A percentile compares a stretch with the other conserved stretches of the same genome.
These are phyloP conservation scores for Coprinopsis cinerea DNA, from an alignment of 768 basidiomycete species.

Conservation along the genomic window DNA sequence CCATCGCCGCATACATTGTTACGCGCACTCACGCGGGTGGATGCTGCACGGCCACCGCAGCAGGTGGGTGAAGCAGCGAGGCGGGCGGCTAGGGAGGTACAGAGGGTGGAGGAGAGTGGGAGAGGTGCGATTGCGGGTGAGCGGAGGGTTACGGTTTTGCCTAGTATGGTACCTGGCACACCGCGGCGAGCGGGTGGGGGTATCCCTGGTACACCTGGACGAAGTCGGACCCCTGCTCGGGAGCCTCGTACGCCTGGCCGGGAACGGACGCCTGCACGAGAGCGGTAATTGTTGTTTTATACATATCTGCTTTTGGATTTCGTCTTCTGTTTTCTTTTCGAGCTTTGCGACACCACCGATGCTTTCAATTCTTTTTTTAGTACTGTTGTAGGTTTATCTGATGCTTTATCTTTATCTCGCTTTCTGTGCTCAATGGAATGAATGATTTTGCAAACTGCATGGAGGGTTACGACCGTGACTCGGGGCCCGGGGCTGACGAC, in stretches of 20 bases:
- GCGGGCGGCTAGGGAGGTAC: conserved; percentile 65
- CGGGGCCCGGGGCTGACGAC: too few species aligned
- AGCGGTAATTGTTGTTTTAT: conserved; percentile 5
- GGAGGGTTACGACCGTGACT: too few species aligned
- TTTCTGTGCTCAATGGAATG: too few species aligned
- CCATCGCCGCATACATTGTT: conserved; percentile 29
- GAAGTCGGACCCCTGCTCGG: conserved; percentile 42
- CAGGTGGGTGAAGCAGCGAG: conserved; percentile 69
- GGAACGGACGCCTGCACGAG: conserved; percentile 15
- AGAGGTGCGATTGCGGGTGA: conserved; percentile 44
- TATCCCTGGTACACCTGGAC: conserved; percentile 2
- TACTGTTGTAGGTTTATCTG: too few species aligned
- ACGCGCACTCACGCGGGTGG: conserved; percentile 63
- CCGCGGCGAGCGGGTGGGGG: conserved; percentile 32
- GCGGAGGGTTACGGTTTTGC: conserved; percentile 42
- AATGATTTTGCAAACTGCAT: too few species aligned
- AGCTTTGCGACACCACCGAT: too few species aligned
- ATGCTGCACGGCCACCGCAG: conserved; percentile 56
- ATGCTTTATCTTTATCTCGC: too few species aligned
- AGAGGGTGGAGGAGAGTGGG: conserved; percentile 54
- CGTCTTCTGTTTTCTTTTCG: too few species aligned
- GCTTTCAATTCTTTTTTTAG: too few species aligned
- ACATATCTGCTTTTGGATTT: neutral
- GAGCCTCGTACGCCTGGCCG: conserved; percentile 26
- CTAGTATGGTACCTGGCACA: conserved; percentile 44